Base-by-base conservation (phyloP, 306 rosid genomes). In the Herpetospermum pedunculosum region DNA sequence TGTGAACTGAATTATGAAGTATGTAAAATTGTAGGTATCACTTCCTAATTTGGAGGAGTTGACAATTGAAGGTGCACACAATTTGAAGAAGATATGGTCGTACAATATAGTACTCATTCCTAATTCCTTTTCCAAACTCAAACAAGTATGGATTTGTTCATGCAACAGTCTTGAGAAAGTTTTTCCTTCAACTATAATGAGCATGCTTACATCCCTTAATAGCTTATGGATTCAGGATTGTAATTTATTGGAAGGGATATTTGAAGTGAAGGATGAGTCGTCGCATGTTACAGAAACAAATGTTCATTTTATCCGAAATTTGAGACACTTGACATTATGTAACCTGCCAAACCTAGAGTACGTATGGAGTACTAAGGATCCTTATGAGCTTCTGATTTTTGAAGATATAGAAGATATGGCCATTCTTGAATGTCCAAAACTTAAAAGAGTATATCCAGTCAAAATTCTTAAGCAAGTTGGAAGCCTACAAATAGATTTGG, bases 21-120 rank as follows among this genome's bases (percentile, higher is more conserved):
- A 15, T 28, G 37, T 5, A 1, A n/a, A 13, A 5, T 58, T 12
- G 68, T 7, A 60, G 68, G 68, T 60, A 14, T 60, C 41, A 6
- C 40, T 60, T 30, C 68, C 68, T 32, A 15, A 30, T 30, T 60
- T 60, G 41, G 41, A 30, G 40, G 0, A 16, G 0, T 60, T 60
- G 25, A 0, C 0, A 4, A 15, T 60, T 32, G 0, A 0, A 0
- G 0, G 2, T 1, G 13, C 25, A 15, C 2, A 8, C 1, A 32
- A 60, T 16, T 60, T 60, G 68, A 60, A 15, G 68, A 60, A 15
- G 68, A 60, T 60, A 32, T 60, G 68, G 23, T 0, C 2, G 25
- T 30, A 60, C 2, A 19, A 32, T 32, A n/a, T n/a, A n/a, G 12
- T 30, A 32, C 41, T 2, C 14, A 0, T 60, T 60, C 25, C 41